phyloP scores from a whole-genome alignment of 2,329 filamentous ascomycete species.

The Colletotrichum lentis region DNA sequence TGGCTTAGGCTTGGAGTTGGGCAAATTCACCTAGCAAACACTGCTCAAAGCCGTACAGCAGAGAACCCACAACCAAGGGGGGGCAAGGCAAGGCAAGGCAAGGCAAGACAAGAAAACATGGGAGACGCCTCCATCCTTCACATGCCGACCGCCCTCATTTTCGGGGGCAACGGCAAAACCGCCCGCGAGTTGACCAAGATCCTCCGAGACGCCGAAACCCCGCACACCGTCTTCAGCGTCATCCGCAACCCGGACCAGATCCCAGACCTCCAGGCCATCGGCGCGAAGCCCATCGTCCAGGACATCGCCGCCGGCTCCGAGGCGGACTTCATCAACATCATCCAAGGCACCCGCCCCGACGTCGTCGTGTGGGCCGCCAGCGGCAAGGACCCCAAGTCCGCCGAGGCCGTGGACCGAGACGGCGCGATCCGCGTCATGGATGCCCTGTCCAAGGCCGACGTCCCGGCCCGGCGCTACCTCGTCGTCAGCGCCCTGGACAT shows the following conservation, averaged over 20 bases:
- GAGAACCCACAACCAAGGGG: too few species aligned
- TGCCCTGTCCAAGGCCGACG: constrained; percentile 50
- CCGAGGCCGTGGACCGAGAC: constrained; percentile 54
- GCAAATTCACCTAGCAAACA: neutral
- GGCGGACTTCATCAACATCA: constrained; percentile 48
- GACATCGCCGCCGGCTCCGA: constrained; percentile 51
- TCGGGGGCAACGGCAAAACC: constrained; percentile 43
- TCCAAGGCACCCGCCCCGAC: constrained; percentile 46
- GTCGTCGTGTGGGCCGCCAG: constrained; percentile 48
- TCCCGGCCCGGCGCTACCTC: constrained; percentile 53
- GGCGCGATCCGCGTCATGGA: constrained; percentile 57
- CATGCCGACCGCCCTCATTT: constrained; percentile 42
- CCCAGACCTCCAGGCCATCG: constrained; percentile 49
- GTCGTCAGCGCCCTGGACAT: constrained; percentile 56
- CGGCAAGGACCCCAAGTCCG: constrained; percentile 49
- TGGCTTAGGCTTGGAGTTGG: neutral
- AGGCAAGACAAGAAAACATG: constrained; percentile 14
- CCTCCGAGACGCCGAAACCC: constrained; percentile 34
- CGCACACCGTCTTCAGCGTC: constrained; percentile 42
- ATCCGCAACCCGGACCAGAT: constrained; percentile 47
- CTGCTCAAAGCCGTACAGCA: too few species aligned
- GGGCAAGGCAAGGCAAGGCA: too few species aligned
- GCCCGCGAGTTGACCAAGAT: constrained; percentile 41
- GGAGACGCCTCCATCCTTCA: constrained; percentile 37
- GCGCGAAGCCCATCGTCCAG: constrained; percentile 54